Percentiles rank a stretch among this genome's conserved stretches.
Conservation (phyloP, 495 filamentous ascomycete genomes). For the Penicillium samsonianum region DNA sequence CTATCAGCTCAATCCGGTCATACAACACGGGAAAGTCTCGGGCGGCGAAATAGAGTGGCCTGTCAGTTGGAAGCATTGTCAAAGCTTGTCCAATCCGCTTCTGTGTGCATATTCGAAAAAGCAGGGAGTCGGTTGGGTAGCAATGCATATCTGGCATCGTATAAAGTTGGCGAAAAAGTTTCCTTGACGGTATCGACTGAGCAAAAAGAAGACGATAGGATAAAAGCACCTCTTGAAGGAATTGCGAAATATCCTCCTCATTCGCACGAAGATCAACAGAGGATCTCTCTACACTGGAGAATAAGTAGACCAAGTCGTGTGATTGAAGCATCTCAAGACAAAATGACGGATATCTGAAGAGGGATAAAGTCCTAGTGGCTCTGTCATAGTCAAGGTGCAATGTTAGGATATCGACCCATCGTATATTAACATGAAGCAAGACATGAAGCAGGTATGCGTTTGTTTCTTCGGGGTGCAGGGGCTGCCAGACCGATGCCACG, state of each 20-base stretch:
- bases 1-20: neutral
- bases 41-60: neutral
- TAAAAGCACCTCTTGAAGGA: neutral
- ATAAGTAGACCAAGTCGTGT: neutral
- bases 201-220: neutral
- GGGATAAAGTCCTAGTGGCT: neutral
- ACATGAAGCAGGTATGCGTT: neutral
- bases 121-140: neutral
- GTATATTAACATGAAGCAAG: neutral
- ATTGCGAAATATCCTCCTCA: neutral
- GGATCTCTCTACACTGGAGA: neutral
- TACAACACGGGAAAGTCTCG: slow-evolving; percentile 3
- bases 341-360: neutral
- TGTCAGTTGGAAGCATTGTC: neutral
- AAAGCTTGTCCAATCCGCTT: neutral
- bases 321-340: neutral
- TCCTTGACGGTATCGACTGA: neutral
- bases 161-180: neutral
- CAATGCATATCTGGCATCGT: neutral
- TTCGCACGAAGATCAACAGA: neutral
- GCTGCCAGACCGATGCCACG: neutral
- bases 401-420: neutral
- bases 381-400: neutral
- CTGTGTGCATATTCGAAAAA: neutral
- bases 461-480: neutral